Percentiles rank a stretch among this genome's conserved stretches.
Conservation (phyloP, 140 eudicot species). For the Anethum foeniculum region DNA sequence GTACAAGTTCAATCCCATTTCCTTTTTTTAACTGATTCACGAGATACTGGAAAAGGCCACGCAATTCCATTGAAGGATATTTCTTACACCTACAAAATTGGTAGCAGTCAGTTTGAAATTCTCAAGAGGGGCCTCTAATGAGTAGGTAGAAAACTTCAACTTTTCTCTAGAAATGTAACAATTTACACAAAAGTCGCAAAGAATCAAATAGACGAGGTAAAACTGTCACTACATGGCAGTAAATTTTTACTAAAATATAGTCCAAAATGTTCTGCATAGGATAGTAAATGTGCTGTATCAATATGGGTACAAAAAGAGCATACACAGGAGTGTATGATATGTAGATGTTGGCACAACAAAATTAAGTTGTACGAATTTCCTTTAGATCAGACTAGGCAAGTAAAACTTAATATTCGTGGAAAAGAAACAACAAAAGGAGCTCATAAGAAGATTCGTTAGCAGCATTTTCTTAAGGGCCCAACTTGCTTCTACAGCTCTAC, state of each 20-base stretch:
- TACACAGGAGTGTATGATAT: background rate
- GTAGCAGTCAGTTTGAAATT: background rate
- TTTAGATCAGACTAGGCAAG: background rate
- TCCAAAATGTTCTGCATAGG: background rate
- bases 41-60: constrained; percentile 96
- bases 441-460: background rate
- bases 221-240: background rate
- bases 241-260: background rate
- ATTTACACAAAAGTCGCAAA: background rate
- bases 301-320: background rate
- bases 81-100: constrained; percentile 74
- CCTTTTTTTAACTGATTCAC: constrained; percentile 94
- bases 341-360: background rate
- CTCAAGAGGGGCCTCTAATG: background rate
- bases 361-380: background rate
- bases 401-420: background rate
- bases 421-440: background rate
- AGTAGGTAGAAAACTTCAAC: background rate
- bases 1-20: constrained; percentile 95
- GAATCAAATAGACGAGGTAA: background rate
- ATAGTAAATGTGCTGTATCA: background rate
- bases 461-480: background rate
- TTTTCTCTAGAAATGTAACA: background rate
- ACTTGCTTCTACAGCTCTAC: background rate
- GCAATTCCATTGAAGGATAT: constrained; percentile 96